Percentiles rank a stretch among this genome's conserved stretches.
Conservation (phyloP, 2,329 filamentous ascomycete genomes). For the Aspergillus sp. region DNA sequence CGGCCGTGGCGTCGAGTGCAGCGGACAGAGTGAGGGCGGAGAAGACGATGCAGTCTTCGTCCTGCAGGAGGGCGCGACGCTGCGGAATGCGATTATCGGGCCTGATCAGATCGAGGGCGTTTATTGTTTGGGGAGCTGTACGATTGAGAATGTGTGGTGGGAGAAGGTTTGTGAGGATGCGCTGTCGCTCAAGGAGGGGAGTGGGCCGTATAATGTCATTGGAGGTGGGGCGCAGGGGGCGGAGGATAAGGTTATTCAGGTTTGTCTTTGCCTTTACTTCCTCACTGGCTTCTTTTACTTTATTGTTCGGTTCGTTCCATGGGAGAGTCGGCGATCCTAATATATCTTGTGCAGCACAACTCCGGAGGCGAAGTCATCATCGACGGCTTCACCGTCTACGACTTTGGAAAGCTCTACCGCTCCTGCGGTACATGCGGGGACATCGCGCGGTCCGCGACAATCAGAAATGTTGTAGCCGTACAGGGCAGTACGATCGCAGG, state of each 20-base stretch:
- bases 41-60: conserved; percentile 45
- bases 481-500: conserved; percentile 33
- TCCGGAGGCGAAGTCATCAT: conserved; percentile 36
- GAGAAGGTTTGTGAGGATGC: conserved; percentile 45
- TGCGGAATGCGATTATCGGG: conserved; percentile 46
- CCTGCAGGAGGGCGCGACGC: conserved; percentile 35
- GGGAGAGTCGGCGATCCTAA: no score
- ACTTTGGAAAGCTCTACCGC: conserved; percentile 53
- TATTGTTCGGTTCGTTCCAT: no score
- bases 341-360: conserved; percentile 29
- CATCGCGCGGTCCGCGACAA: conserved; percentile 28
- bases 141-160: conserved; percentile 30
- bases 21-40: conserved; percentile 47
- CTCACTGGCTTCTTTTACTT: no score
- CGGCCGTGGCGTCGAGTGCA: conserved; percentile 49
- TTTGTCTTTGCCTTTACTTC: no score
- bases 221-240: conserved; percentile 42
- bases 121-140: conserved; percentile 41
- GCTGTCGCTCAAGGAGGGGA: conserved; percentile 40
- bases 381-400: conserved; percentile 44
- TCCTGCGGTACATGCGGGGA: conserved; percentile 52
- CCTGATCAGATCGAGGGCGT: conserved; percentile 46
- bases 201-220: conserved; percentile 37
- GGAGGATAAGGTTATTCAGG: conserved; percentile 41
- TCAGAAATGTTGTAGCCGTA: conserved; percentile 38